phyloP scores from a whole-genome alignment of 768 basidiomycete genomes.

The Phlebiopsis flavidoalba region DNA sequence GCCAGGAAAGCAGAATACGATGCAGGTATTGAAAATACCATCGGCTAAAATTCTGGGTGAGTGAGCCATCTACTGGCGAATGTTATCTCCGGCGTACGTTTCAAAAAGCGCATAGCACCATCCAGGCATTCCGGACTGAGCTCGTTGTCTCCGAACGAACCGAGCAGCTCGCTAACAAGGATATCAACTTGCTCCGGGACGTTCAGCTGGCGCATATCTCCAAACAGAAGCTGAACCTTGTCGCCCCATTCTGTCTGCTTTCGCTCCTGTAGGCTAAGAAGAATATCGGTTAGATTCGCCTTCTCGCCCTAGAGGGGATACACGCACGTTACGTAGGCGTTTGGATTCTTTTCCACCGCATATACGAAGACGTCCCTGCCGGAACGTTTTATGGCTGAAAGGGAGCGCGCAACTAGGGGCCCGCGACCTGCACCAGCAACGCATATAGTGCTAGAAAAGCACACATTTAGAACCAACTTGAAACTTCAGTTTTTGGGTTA shows the following conservation, averaged over 20 bases:
- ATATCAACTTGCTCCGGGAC: constrained; percentile 90
- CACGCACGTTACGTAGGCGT: constrained; percentile 91
- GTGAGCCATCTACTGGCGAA: neutral
- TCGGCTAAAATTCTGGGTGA: constrained; percentile 46
- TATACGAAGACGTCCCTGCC: constrained; percentile 62
- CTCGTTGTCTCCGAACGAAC: constrained; percentile 98
- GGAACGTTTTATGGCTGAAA: constrained; percentile 70
- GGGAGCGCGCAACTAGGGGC: constrained; percentile 81
- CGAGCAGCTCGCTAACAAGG: constrained; percentile 90
- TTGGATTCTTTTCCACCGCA: constrained; percentile 96
- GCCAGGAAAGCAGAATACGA: constrained; percentile 95
- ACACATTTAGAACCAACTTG: neutral
- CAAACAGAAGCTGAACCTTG: constrained; percentile 77
- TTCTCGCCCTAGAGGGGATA: neutral
- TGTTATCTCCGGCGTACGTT: constrained; percentile 49
- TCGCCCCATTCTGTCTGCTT: constrained; percentile 79
- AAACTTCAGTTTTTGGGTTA: constrained; percentile 1
- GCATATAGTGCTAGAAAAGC: constrained; percentile 61
- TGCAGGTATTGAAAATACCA: constrained; percentile 92
- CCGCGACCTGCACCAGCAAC: constrained; percentile 96
- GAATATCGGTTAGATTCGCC: neutral
- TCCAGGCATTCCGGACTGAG: constrained; percentile 97
- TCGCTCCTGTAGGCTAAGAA: constrained; percentile 72
- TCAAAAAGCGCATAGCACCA: constrained; percentile 89
- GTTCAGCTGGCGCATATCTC: constrained; percentile 86